phyloP scores from a whole-genome alignment of 208 protist species.

The Endotrypanum monterogeii region DNA sequence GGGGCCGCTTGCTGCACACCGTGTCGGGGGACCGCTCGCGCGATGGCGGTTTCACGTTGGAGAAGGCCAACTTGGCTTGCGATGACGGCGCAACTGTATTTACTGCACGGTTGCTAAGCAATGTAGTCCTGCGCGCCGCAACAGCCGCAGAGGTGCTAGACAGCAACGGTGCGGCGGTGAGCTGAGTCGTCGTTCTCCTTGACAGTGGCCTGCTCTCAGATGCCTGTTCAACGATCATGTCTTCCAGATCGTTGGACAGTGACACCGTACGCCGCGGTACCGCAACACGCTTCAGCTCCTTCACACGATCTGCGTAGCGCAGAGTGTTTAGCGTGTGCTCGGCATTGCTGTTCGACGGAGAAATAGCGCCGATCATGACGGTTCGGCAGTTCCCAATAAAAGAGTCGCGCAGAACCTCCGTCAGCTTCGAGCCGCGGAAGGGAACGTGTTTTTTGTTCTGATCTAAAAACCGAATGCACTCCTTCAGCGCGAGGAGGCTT shows the following conservation, averaged over 20 bases:
- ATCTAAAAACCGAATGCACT: constrained; percentile 87
- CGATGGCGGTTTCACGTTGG: constrained; percentile 16
- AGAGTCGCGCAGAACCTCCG: constrained; percentile 87
- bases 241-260: constrained; percentile 31
- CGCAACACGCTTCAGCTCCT: constrained; percentile 81
- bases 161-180: constrained; percentile 11
- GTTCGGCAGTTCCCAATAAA: constrained; percentile 92
- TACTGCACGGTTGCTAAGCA: constrained; percentile 29
- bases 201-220: constrained; percentile 27
- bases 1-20: constrained; percentile 26
- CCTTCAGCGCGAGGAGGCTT: constrained; percentile 83
- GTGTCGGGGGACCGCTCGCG: constrained; percentile 27
- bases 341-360: constrained; percentile 74
- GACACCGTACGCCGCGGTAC: constrained; percentile 30
- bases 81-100: constrained; percentile 9
- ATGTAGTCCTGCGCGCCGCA: constrained; percentile 15
- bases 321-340: constrained; percentile 86
- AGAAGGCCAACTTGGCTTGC: constrained; percentile 6
- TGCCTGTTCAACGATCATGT: constrained; percentile 32
- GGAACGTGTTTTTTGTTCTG: constrained; percentile 84
- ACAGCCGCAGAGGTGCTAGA: not conserved
- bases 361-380: constrained; percentile 94
- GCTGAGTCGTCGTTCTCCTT: constrained; percentile 6
- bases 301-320: constrained; percentile 85
- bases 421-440: constrained; percentile 94